A percentile compares a stretch with the other conserved stretches of the same genome.
phyloP scores from a whole-genome alignment of 768 basidiomycete species.

The Chalciporus sphaerocephalus region DNA sequence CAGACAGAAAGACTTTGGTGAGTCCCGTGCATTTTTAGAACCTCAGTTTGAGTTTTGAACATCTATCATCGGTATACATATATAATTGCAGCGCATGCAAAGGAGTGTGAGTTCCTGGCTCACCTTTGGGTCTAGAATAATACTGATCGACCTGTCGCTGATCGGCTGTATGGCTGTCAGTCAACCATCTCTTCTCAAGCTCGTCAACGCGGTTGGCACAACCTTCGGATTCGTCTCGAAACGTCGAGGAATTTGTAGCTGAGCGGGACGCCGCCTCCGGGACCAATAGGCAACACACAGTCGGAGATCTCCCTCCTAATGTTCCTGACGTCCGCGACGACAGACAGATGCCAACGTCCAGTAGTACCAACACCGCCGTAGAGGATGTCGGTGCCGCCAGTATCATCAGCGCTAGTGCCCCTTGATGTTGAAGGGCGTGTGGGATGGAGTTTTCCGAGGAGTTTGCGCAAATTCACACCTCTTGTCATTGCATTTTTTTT shows the following conservation, averaged over 20 bases:
- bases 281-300: slow-evolving; percentile 1
- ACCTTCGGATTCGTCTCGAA: neutral
- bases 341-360: neutral
- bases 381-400: neutral
- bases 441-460: no score
- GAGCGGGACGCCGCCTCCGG: slow-evolving; percentile 2
- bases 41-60: neutral
- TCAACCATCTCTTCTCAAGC: slow-evolving; percentile 37
- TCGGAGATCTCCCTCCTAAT: neutral
- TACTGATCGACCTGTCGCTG: slow-evolving; percentile 6
- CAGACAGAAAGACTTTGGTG: slow-evolving; percentile 65
- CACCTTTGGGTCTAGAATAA: neutral
- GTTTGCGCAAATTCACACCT: neutral
- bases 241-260: neutral
- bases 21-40: slow-evolving; percentile 20
- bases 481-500: neutral
- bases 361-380: neutral
- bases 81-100: slow-evolving; percentile 54
- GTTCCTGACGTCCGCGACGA: neutral
- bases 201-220: slow-evolving; percentile 1
- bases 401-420: neutral
- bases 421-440: neutral
- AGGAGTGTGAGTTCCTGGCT: slow-evolving; percentile 55
- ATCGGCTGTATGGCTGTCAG: no score
- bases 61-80: neutral